Base-by-base conservation (phyloP, 192 early-diverging fungal genomes). In the Linnemannia elongata region DNA sequence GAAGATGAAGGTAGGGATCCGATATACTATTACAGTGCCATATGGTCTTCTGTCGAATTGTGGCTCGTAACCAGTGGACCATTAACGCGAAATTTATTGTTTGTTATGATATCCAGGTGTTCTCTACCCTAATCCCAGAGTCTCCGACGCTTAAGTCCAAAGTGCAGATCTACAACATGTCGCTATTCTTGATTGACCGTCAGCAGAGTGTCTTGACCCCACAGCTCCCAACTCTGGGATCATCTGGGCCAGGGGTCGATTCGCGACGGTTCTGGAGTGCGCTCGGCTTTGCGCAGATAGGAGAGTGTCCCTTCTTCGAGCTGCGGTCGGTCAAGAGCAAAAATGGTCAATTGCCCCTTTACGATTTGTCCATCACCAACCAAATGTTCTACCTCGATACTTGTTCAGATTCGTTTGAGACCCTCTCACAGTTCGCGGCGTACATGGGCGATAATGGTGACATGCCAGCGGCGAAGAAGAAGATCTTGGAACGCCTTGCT, bases 381-480 rank as follows among this genome's bases (percentile, higher is more conserved):
- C 87, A 93, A 54, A 89, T 91, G 13, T 77, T 95, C 27, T 91
- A 89, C 36, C 63, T 96, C 22, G 94, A 96, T 76, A 90, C 89
- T 1, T 96, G 94, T 74, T 88, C 92, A n/a, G 95, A 96, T 82
- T 92, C 94, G 2, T 92, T 93, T 68, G 90, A 92, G 52, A 90
- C 93, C 8, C 45, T 95, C 13, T 22, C 92, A 30, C 88, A 88
- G 33, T 73, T 95, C 27, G 79, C 92, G 12, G 86, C 85, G 5
- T 91, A 93, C 78, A 45, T 92, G 39, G 87, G 85, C 27, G 85
- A 84, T 22, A 88, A 82, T 69, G 79, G 84, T 5, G 83, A 89
- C 45, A 81, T 81, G 78, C 81, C 81, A 0, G 27, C 85, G 15
- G 80, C 83, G 24, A 87, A 87, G 66, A 87, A 88, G 57, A 75